These are phyloP conservation scores for Gossypium davidsonii DNA, from an alignment of 441 rosid genomes.

Conservation along the genomic window DNA sequence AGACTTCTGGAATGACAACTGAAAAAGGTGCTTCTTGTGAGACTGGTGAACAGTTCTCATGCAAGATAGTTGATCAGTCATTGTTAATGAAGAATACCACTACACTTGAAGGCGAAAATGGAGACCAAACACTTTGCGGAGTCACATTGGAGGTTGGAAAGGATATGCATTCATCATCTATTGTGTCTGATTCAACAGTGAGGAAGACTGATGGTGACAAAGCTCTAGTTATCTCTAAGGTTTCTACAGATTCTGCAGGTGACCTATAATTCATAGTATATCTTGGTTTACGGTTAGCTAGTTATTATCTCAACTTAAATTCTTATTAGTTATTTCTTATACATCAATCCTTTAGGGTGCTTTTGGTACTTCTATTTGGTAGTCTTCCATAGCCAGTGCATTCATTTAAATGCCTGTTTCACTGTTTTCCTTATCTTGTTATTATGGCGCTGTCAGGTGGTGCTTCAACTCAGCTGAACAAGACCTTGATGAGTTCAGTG, in stretches of 20 bases:
- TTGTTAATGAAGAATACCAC: constrained; percentile 26
- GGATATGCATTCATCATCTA: constrained; percentile 24
- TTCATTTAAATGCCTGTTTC: neutral
- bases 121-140: constrained; percentile 22
- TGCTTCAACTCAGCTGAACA: constrained; percentile 16
- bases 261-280: constrained; percentile 7
- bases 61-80: constrained; percentile 28
- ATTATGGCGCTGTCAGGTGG: constrained; percentile 9
- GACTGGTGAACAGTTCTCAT: constrained; percentile 21
- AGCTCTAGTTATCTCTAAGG: constrained; percentile 23
- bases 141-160: constrained; percentile 26
- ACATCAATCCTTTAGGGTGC: neutral
- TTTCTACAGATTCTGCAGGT: constrained; percentile 43
- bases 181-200: constrained; percentile 25
- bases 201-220: constrained; percentile 28
- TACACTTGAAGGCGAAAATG: constrained; percentile 26
- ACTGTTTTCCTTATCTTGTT: neutral
- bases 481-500: constrained; percentile 13
- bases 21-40: constrained; percentile 24
- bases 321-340: neutral
- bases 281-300: neutral
- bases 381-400: neutral
- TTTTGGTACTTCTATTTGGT: neutral
- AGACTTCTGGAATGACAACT: constrained; percentile 24
- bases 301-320: neutral